Evolutionary conservation across 768 basidiomycete genomes (phyloP).

Genomic region (Leucocoprinus sp.): DNA sequence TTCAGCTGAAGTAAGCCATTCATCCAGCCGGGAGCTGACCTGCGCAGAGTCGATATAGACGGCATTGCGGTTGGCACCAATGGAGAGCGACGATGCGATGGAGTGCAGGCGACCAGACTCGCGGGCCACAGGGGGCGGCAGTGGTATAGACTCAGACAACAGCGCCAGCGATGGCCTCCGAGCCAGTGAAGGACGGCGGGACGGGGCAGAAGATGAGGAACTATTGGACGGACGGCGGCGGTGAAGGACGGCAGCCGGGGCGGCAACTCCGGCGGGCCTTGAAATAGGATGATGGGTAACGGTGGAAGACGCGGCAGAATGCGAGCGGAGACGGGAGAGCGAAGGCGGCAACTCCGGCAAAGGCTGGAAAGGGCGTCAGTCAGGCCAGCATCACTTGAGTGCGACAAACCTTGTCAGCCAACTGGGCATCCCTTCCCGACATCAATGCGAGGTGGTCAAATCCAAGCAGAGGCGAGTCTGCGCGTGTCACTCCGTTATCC

Average conservation of each 20-base stretch:
- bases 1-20: constrained; percentile 18
- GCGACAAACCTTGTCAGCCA: not conserved
- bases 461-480: constrained; percentile 7
- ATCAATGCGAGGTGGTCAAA: not conserved
- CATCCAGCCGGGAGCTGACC: constrained; percentile 19
- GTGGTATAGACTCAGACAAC: constrained; percentile 10
- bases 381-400: no score
- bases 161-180: constrained; percentile 13
- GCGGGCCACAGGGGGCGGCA: constrained; percentile 2
- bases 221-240: constrained; percentile 1
- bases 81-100: constrained; percentile 7
- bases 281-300: not conserved
- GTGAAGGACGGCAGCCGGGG: not conserved
- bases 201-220: constrained; percentile 1
- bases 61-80: constrained; percentile 19
- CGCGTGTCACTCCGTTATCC: constrained; percentile 3
- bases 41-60: constrained; percentile 29
- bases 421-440: not conserved
- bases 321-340: constrained; percentile 3
- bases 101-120: constrained; percentile 8
- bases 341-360: not conserved
- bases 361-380: no score
- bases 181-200: constrained; percentile 13
- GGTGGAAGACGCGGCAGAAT: not conserved
- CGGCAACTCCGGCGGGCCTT: not conserved